Percentiles rank a stretch among this genome's conserved stretches.
These are phyloP conservation scores for Verticillium longisporum DNA, from an alignment of 2,329 filamentous ascomycete genomes.

Conservation along the genomic window DNA sequence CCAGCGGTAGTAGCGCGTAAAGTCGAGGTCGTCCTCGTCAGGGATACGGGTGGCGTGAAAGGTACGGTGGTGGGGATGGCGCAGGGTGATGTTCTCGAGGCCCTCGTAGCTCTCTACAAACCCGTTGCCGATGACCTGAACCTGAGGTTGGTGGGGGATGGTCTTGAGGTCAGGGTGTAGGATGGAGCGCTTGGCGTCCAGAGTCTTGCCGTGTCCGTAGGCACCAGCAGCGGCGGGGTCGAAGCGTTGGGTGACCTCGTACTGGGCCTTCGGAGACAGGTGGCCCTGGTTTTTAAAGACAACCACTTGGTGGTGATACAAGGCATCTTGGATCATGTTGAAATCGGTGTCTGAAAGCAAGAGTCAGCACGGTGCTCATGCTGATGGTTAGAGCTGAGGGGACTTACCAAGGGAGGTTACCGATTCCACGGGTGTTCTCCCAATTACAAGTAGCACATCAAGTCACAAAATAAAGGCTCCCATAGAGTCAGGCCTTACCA, in stretches of 20 bases:
- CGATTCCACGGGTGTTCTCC: conserved; percentile 53
- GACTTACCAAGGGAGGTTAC: conserved; percentile 51
- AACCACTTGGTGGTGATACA: conserved; percentile 63
- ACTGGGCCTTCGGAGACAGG: conserved; percentile 64
- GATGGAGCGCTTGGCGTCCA: conserved; percentile 57
- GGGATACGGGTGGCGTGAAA: conserved; percentile 65
- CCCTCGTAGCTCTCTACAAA: conserved; percentile 64
- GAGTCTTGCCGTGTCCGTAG: conserved; percentile 72
- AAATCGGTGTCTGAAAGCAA: conserved; percentile 54
- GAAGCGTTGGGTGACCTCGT: conserved; percentile 66
- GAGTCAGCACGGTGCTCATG: conserved; percentile 9
- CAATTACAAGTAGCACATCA: conserved; percentile 13
- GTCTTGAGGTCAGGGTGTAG: conserved; percentile 77
- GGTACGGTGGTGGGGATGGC: conserved; percentile 70
- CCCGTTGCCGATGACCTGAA: conserved; percentile 73
- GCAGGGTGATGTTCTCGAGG: conserved; percentile 58
- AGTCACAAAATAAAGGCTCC: conserved; percentile 4
- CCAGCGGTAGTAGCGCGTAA: conserved; percentile 64
- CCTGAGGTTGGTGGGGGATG: conserved; percentile 69
- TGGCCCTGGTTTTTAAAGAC: conserved; percentile 62
- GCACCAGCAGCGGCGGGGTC: conserved; percentile 56
- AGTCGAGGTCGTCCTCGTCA: conserved; percentile 38
- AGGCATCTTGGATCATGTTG: conserved; percentile 52
- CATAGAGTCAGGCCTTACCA: conserved; percentile 35
- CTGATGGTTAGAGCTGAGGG: not conserved